phyloP scores from a whole-genome alignment of 2,329 filamentous ascomycete genomes.

The Clathrospora elynae region DNA sequence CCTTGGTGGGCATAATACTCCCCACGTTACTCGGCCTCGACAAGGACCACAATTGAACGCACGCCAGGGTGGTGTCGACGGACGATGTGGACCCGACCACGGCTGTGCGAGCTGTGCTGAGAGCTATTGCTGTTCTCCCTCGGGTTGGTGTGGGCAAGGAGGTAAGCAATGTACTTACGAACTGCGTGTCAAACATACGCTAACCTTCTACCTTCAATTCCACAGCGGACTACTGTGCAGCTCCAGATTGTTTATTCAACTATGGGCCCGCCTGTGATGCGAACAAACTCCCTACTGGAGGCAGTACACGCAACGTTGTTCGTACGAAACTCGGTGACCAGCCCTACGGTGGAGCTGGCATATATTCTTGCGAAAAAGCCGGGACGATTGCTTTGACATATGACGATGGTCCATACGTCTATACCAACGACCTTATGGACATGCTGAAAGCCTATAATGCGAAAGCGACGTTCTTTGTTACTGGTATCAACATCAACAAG shows the following conservation, averaged over 20 bases:
- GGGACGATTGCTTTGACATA: slow-evolving; percentile 69
- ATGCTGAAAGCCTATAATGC: slow-evolving; percentile 61
- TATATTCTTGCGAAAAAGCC: slow-evolving; percentile 58
- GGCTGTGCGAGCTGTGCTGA: slow-evolving; percentile 39
- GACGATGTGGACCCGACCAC: slow-evolving; percentile 37
- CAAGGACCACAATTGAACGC: slow-evolving; percentile 23
- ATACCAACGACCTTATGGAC: slow-evolving; percentile 66
- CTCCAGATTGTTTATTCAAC: slow-evolving; percentile 65
- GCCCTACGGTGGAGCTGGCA: slow-evolving; percentile 62
- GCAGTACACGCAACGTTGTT: slow-evolving; percentile 57
- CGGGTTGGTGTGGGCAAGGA: slow-evolving; percentile 40
- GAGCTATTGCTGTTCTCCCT: slow-evolving; percentile 43
- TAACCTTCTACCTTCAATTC: not conserved
- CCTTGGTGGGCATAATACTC: slow-evolving; percentile 21
- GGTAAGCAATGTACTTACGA: not conserved
- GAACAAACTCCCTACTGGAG: slow-evolving; percentile 59
- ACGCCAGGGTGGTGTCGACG: slow-evolving; percentile 42
- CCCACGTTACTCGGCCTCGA: slow-evolving; percentile 19
- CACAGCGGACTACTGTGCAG: slow-evolving; percentile 58
- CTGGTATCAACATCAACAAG: slow-evolving; percentile 61
- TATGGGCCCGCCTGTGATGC: slow-evolving; percentile 65
- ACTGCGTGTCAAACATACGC: not conserved
- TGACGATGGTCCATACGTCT: slow-evolving; percentile 68
- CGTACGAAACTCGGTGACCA: slow-evolving; percentile 61
- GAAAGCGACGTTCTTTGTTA: slow-evolving; percentile 71